A percentile compares a stretch with the other conserved stretches of the same genome.
phyloP scores from a whole-genome alignment of 306 rosid genomes.

The Senna tora region DNA sequence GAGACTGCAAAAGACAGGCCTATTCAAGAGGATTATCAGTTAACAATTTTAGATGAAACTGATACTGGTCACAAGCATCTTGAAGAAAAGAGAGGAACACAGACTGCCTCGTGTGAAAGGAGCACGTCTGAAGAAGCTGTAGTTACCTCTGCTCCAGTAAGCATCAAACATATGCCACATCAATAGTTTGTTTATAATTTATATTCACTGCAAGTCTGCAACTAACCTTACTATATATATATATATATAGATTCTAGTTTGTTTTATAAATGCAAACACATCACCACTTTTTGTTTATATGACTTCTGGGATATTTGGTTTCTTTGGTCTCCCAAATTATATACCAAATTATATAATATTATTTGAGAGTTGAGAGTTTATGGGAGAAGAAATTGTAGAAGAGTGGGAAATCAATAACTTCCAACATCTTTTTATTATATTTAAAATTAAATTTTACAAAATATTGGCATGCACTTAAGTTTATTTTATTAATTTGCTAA shows the following conservation, averaged over 20 bases:
- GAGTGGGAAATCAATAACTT: too few relatives aligned
- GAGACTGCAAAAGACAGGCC: slow-evolving; percentile 30
- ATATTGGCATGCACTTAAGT: too few relatives aligned
- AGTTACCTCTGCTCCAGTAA: slow-evolving; percentile 44
- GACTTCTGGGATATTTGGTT: too few relatives aligned
- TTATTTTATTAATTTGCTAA: background rate
- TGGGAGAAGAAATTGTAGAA: too few relatives aligned
- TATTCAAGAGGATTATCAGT: slow-evolving; percentile 32
- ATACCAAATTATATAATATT: too few relatives aligned
- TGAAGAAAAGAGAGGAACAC: slow-evolving; percentile 41
- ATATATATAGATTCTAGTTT: background rate
- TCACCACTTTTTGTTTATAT: background rate
- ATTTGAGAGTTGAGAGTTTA: too few relatives aligned
- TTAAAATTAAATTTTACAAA: too few relatives aligned
- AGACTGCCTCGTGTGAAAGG: slow-evolving; percentile 28
- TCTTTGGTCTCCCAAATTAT: too few relatives aligned
- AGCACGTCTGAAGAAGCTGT: slow-evolving; percentile 40
- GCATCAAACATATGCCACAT: slow-evolving; percentile 28
- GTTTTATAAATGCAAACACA: slow-evolving; percentile 2
- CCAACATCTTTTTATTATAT: too few relatives aligned
- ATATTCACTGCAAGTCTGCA: background rate
- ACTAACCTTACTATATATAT: background rate
- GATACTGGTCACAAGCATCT: slow-evolving; percentile 31
- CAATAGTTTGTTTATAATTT: background rate
- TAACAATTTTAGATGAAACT: slow-evolving; percentile 8